Conservation (phyloP, 2,329 filamentous ascomycete species). For the Microdochium trichocladiopsis region DNA sequence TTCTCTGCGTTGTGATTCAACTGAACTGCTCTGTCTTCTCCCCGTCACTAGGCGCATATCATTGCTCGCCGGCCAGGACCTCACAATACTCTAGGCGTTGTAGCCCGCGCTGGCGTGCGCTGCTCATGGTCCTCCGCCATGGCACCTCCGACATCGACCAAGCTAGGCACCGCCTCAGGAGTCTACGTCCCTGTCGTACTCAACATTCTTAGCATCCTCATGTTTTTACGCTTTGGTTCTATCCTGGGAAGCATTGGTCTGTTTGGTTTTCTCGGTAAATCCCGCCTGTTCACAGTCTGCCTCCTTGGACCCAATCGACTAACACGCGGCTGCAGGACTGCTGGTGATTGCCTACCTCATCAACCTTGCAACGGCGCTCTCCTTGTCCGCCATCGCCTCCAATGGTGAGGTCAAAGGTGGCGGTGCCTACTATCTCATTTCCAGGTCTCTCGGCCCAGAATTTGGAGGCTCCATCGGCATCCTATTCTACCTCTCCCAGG, state of each 20-base stretch:
- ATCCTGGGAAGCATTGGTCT: conserved; percentile 76
- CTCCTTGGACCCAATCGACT: conserved; percentile 1
- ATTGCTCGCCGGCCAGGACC: too few species aligned
- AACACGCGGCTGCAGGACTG: conserved; percentile 43
- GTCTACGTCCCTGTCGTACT: conserved; percentile 86
- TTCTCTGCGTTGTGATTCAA: too few species aligned
- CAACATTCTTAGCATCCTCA: conserved; percentile 84
- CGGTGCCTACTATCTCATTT: conserved; percentile 85
- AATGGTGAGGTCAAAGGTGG: conserved; percentile 86
- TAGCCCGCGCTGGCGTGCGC: too few species aligned
- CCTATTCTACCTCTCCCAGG: conserved; percentile 85
- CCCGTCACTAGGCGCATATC: too few species aligned
- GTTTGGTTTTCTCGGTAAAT: conserved; percentile 75
- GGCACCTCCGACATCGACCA: conserved; percentile 27
- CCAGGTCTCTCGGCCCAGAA: conserved; percentile 75
- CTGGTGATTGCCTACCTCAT: conserved; percentile 71
- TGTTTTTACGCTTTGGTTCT: conserved; percentile 85
- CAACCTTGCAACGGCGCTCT: conserved; percentile 78
- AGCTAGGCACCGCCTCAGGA: conserved; percentile 70
- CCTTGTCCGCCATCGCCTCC: conserved; percentile 80
- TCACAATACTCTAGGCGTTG: too few species aligned
- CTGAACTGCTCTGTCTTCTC: too few species aligned
- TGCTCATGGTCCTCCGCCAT: too few species aligned
- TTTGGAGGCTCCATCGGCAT: conserved; percentile 86
- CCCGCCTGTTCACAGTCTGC: conserved; percentile 18